phyloP scores from a whole-genome alignment of 202 grass and related monocot genomes.

The Carex arenaria region DNA sequence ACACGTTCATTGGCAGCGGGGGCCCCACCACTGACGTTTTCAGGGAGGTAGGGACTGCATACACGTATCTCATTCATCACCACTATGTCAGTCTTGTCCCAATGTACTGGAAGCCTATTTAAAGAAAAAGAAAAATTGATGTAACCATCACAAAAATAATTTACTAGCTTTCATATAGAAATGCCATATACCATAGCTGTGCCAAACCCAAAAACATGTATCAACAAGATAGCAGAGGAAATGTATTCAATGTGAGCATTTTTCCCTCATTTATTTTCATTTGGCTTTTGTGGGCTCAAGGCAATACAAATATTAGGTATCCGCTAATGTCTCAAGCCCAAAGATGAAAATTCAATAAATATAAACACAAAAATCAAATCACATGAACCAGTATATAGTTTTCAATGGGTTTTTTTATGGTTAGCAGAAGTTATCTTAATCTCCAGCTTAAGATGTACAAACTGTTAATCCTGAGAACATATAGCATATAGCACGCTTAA shows the following conservation, averaged over 20 bases:
- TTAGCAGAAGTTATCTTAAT: neutral
- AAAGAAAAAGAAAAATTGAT: constrained; percentile 21
- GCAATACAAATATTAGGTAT: neutral
- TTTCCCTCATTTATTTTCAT: neutral
- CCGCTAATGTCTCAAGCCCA: neutral
- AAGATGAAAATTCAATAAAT: neutral
- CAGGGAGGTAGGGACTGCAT: constrained; percentile 73
- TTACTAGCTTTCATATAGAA: neutral
- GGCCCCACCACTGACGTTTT: constrained; percentile 89
- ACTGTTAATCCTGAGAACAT: neutral
- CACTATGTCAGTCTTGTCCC: constrained; percentile 95
- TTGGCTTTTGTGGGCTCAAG: neutral
- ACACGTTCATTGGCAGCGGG: constrained; percentile 89
- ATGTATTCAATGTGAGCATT: neutral
- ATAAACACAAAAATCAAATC: neutral
- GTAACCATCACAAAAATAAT: neutral
- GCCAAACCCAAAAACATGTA: neutral
- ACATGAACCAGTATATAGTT: neutral
- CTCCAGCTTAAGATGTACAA: neutral
- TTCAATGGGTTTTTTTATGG: neutral
- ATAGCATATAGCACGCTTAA: neutral
- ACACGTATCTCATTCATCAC: constrained; percentile 93
- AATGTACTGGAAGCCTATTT: constrained; percentile 89
- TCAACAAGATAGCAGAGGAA: neutral
- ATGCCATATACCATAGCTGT: neutral